Evolutionary conservation across 768 basidiomycete genomes (phyloP).

Genomic region (Boletus rubropictus): DNA sequence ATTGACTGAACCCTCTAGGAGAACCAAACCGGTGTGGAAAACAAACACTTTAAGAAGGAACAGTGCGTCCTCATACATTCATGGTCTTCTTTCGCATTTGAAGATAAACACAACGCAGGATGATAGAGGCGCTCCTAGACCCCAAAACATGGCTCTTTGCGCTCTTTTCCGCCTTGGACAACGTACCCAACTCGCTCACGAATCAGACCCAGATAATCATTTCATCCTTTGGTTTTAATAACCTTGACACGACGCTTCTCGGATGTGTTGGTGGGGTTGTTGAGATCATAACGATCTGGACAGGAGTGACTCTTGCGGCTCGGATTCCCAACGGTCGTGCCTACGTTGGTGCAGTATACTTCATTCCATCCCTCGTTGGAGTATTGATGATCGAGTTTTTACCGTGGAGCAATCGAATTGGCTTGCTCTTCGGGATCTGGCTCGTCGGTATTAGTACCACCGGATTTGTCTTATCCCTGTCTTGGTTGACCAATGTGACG

Average conservation of each 20-base stretch:
- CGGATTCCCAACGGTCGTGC: slow-evolving; percentile 53
- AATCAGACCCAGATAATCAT: slow-evolving; percentile 65
- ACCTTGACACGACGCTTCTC: slow-evolving; percentile 63
- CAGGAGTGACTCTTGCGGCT: slow-evolving; percentile 56
- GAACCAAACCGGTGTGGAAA: slow-evolving; percentile 80
- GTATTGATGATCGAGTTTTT: slow-evolving; percentile 56
- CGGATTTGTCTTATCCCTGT: slow-evolving; percentile 54
- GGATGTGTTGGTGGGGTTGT: slow-evolving; percentile 61
- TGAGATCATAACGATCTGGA: slow-evolving; percentile 65
- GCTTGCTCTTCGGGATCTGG: slow-evolving; percentile 47
- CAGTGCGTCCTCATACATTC: slow-evolving; percentile 46
- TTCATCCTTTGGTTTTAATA: slow-evolving; percentile 57
- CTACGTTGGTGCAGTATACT: slow-evolving; percentile 56
- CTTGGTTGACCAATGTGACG: slow-evolving; percentile 62
- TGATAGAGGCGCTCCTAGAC: slow-evolving; percentile 62
- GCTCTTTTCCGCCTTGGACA: slow-evolving; percentile 54
- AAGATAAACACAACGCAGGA: slow-evolving; percentile 31
- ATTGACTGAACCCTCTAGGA: slow-evolving; percentile 31
- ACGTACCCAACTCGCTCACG: slow-evolving; percentile 61
- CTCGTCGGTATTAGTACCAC: slow-evolving; percentile 44
- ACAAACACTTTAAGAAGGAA: slow-evolving; percentile 73
- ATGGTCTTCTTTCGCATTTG: neutral
- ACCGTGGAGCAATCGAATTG: slow-evolving; percentile 61
- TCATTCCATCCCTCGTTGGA: slow-evolving; percentile 62
- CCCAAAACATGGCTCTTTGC: slow-evolving; percentile 77